Evolutionary conservation across 257 asterid species (phyloP).

Genomic region (Fraxinus americana): DNA sequence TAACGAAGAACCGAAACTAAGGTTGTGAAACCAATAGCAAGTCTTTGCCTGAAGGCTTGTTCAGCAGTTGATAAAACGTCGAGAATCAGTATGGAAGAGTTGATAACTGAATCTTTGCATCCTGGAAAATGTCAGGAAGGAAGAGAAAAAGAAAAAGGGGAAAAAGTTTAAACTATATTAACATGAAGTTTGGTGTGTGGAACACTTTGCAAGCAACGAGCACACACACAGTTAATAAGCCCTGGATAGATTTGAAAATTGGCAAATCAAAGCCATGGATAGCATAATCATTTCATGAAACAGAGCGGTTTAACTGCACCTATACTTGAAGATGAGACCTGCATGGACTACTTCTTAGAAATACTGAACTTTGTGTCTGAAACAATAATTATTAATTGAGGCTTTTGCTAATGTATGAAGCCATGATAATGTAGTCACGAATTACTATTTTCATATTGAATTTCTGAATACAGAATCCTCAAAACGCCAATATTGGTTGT

Average conservation of each 20-base stretch:
- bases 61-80: conserved; percentile 73
- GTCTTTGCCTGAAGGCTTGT: conserved; percentile 69
- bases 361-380: neutral
- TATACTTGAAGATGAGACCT: neutral
- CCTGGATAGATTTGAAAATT: neutral
- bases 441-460: neutral
- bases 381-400: neutral
- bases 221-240: neutral
- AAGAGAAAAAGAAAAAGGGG: conserved; percentile 12
- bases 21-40: conserved; percentile 81
- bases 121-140: conserved; percentile 47
- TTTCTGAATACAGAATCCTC: neutral
- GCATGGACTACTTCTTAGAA: neutral
- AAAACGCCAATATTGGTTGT: neutral
- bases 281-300: neutral
- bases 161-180: conserved; percentile 19
- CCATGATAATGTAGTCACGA: neutral
- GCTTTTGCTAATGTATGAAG: neutral
- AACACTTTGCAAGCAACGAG: neutral
- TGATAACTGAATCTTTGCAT: conserved; percentile 70
- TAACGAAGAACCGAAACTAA: conserved; percentile 70
- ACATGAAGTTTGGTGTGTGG: conserved; percentile 9
- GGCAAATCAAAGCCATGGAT: neutral
- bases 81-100: conserved; percentile 82
- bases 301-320: neutral